Evolutionary conservation across 1,284 basidiomycete genomes (phyloP).

Genomic region (Malassezia equina): DNA sequence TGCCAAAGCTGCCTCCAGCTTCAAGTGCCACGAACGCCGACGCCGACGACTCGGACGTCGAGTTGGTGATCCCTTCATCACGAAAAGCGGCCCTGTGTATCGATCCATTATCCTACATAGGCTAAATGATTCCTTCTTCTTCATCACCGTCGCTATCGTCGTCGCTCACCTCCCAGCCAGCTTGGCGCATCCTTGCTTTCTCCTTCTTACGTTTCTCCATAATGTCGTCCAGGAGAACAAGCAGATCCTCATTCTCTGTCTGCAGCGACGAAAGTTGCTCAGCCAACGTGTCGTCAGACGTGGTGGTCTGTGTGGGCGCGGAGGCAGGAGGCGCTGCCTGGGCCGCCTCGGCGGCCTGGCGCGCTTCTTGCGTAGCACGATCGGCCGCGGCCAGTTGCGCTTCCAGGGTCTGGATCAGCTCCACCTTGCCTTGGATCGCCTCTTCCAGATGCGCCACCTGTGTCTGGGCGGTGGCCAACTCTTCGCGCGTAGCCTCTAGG

Average conservation of each 20-base stretch:
- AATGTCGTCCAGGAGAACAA: conserved; percentile 86
- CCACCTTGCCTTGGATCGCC: not conserved
- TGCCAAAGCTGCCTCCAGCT: not conserved
- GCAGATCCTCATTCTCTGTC: conserved; percentile 75
- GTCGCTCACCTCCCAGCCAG: conserved; percentile 63
- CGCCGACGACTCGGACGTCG: conserved; percentile 4
- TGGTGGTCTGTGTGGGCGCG: not conserved
- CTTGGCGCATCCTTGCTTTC: conserved; percentile 63
- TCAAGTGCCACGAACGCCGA: not conserved
- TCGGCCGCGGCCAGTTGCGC: not conserved
- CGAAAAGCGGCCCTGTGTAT: conserved; percentile 4
- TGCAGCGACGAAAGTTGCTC: not conserved
- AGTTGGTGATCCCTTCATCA: conserved; percentile 7
- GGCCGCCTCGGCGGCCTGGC: not conserved
- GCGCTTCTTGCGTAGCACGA: not conserved
- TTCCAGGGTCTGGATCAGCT: not conserved
- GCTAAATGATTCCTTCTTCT: conserved; percentile 45
- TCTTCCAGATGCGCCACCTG: not conserved
- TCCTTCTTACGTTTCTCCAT: conserved; percentile 71
- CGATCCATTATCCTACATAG: conserved; percentile 4
- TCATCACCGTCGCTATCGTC: conserved; percentile 73
- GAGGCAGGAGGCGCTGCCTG: not conserved
- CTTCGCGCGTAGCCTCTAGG: not conserved
- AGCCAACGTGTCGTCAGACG: not conserved
- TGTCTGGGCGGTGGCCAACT: not conserved